Conservation (phyloP, 305 asterid species). For the Striga hermonthica region DNA sequence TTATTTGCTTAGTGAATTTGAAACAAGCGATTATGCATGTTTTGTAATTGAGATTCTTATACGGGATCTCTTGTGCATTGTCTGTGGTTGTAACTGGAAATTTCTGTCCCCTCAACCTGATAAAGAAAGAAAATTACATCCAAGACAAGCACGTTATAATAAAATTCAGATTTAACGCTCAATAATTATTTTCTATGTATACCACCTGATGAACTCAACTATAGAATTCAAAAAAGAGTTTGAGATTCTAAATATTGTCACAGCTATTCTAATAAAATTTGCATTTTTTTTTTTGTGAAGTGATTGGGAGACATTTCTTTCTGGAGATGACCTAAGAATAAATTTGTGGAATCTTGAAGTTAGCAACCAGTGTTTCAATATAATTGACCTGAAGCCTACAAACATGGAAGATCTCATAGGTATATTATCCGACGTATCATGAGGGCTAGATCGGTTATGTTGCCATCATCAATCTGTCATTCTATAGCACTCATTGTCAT, state of each 20-base stretch:
- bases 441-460: conserved; percentile 18
- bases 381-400: conserved; percentile 74
- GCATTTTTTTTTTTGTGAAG: conserved; percentile 45
- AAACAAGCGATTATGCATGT: neutral
- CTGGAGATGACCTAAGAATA: conserved; percentile 86
- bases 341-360: conserved; percentile 86
- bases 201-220: conserved; percentile 13
- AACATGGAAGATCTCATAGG: conserved; percentile 88
- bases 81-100: conserved; percentile 19
- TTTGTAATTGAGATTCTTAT: neutral
- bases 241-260: conserved; percentile 24
- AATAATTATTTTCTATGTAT: conserved; percentile 13
- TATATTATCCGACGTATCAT: conserved; percentile 31
- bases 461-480: conserved; percentile 9
- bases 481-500: conserved; percentile 13
- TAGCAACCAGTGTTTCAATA: conserved; percentile 75
- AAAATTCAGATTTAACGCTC: conserved; percentile 8
- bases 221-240: conserved; percentile 19
- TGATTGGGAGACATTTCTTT: conserved; percentile 85
- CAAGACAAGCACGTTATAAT: conserved; percentile 3
- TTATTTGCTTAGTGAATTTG: neutral
- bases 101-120: neutral
- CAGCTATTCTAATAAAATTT: conserved; percentile 14
- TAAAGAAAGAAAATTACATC: neutral
- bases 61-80: conserved; percentile 4